Base-by-base conservation (phyloP, 139 green algal species). In the Chlamydomonas schloesseri region DNA sequence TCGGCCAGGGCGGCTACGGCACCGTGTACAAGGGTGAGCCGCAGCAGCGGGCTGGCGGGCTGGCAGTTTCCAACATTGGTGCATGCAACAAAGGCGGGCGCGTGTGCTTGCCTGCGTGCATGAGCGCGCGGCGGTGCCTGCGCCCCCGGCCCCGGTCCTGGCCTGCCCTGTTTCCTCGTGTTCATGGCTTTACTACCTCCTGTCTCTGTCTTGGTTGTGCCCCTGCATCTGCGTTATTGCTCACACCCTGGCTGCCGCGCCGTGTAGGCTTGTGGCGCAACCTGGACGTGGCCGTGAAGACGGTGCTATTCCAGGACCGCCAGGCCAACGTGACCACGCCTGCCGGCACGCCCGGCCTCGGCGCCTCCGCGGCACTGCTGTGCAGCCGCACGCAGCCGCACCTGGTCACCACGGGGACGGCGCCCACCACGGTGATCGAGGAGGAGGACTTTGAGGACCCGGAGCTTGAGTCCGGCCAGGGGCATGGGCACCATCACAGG, bases 221-320 rank as follows among this genome's bases (percentile, higher is more conserved):
- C n/a, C n/a, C n/a, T n/a, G n/a, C n/a, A n/a, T n/a, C n/a, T n/a
- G n/a, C n/a, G n/a, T n/a, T n/a, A n/a, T n/a, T n/a, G n/a, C n/a
- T n/a, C n/a, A n/a, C n/a, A n/a, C n/a, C n/a, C n/a, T n/a, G n/a
- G n/a, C n/a, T 50, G 42, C 42, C 42, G 6, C 42, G 42, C 42
- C 42, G 42, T 50, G 42, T 8, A 80, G 84, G 84, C 11, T 8
- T 84, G 29, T 93, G 89, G 89, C 87, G 87, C 29, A 81, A 81
- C 37, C 84, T 93, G 65, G 74, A 87, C 34, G 89, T 93, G 31
- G 89, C 89, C 4, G 87, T 93, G 24, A 93, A 93, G 76, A 93
- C 89, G 31, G 82, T 93, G 28, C 47, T 93, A 5, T 93, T 93
- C 73, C 86, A 91, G 76, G 89, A 93, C 77, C 72, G 78, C 17